Conservation (phyloP, 2,329 filamentous ascomycete genomes). For the Cladosporium velox region DNA sequence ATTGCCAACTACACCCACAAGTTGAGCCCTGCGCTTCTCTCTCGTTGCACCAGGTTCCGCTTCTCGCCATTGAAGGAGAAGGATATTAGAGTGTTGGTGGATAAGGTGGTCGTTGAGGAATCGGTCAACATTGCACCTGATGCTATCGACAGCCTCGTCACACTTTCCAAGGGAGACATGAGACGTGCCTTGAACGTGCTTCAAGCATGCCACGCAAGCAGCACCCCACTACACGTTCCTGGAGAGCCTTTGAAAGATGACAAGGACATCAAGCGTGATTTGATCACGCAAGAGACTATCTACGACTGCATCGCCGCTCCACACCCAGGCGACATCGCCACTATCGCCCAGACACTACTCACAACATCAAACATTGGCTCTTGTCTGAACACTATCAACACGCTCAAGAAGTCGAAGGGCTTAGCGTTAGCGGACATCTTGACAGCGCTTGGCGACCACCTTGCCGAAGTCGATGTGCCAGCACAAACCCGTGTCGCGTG, state of each 20-base stretch:
- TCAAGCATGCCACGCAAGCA: conserved; percentile 94
- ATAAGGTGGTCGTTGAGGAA: conserved; percentile 87
- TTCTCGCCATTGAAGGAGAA: conserved; percentile 90
- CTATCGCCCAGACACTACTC: conserved; percentile 81
- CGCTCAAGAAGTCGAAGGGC: conserved; percentile 81
- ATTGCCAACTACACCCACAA: conserved; percentile 99
- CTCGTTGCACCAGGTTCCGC: conserved; percentile 88
- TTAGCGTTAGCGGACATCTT: conserved; percentile 92
- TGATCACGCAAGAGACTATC: conserved; percentile 88
- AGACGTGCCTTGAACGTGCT: conserved; percentile 89
- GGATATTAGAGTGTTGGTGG: conserved; percentile 82
- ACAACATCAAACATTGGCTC: conserved; percentile 84
- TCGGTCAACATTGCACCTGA: conserved; percentile 77
- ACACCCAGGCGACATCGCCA: conserved; percentile 81
- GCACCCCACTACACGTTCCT: conserved; percentile 59
- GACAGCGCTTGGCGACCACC: conserved; percentile 78
- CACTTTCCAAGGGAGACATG: conserved; percentile 94
- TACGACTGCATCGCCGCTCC: conserved; percentile 97
- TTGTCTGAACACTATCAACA: conserved; percentile 83
- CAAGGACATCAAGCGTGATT: conserved; percentile 71
- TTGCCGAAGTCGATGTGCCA: conserved; percentile 79
- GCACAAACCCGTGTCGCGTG: conserved; percentile 86
- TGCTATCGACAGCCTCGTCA: conserved; percentile 80
- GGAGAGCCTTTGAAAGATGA: conserved; percentile 49
- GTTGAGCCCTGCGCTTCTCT: conserved; percentile 86